Base-by-base conservation (phyloP, 495 filamentous ascomycete genomes). In the Neurospora tetrasperma region DNA sequence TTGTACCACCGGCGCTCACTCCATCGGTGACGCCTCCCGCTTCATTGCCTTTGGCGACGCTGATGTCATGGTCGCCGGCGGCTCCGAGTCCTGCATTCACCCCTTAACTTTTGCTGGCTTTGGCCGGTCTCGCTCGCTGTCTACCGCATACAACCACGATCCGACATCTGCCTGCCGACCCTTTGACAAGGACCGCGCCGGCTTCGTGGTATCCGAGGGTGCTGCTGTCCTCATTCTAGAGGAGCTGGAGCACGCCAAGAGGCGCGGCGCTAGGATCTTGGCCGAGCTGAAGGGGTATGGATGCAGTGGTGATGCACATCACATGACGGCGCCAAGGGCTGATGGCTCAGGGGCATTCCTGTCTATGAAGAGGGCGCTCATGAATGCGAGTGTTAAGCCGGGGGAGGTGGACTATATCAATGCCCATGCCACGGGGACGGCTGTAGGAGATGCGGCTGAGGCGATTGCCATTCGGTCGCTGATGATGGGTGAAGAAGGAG, bases 171-270 rank as follows among this genome's bases (percentile, higher is more conserved):
- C 94, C 54, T 97, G 93, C 9, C 86, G 96, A 27, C 96, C 96
- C 1, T 99, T 98, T 77, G 95, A 99, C 82, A 83, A 84, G n/a
- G 86, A 88, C 71, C 87, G 96, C 7, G 84, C 85, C 48, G 96
- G 96, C 1, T 99, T 99, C 75, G 95, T 99, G 7, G 92, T 99
- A 18, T 90, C 94, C 1, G 96, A 99, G 83, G 96, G 96, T 4
- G 93, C 96, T 3, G 95, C 91, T 7, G 90, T 98, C 0, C 72
- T 97, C 7, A 84, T 99, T 46, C 86, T 99, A 2, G 96, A 99
- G 82, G 94, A 97, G 77, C 84, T 97, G 7, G 90, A 94, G 74
- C 96, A 98, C 76, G 96, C 96, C 1, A 91, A 90, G 75, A 84
- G 88, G 4, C 86, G 96, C 54, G 90, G 91, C 3, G 94, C 93